Percentiles rank a stretch among this genome's conserved stretches.
Conservation (phyloP, 208 protist genomes). For the Leishmania amazonensis region DNA sequence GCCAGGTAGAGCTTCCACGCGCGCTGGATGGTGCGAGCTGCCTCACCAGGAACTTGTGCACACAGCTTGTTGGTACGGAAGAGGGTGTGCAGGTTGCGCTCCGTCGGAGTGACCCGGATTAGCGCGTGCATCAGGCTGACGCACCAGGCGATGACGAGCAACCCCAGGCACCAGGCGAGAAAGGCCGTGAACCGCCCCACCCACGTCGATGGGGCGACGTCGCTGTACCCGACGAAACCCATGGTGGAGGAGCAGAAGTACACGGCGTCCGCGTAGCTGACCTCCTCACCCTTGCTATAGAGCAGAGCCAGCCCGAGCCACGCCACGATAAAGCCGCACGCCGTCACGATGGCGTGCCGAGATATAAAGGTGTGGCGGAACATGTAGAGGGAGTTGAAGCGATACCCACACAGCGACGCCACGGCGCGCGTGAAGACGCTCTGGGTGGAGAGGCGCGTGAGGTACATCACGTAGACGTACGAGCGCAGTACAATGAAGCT, state of each 20-base stretch:
- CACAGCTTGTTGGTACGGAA: slow-evolving; percentile 71
- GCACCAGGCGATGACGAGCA: slow-evolving; percentile 47
- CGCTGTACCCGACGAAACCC: slow-evolving; percentile 57
- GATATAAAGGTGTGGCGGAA: slow-evolving; percentile 41
- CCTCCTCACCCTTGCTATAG: slow-evolving; percentile 51
- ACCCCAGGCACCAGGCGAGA: slow-evolving; percentile 44
- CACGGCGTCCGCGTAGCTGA: slow-evolving; percentile 43
- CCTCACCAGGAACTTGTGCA: slow-evolving; percentile 48
- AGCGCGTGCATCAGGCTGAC: slow-evolving; percentile 49
- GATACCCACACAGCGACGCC: slow-evolving; percentile 48
- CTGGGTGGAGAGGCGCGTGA: slow-evolving; percentile 36
- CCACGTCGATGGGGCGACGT: slow-evolving; percentile 46
- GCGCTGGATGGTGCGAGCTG: slow-evolving; percentile 67
- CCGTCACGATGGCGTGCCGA: slow-evolving; percentile 22
- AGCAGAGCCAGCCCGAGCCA: slow-evolving; percentile 48
- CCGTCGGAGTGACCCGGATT: slow-evolving; percentile 39
- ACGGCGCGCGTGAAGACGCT: slow-evolving; percentile 55
- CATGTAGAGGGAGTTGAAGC: slow-evolving; percentile 42
- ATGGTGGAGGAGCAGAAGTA: slow-evolving; percentile 66
- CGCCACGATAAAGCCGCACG: slow-evolving; percentile 28
- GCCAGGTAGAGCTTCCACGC: slow-evolving; percentile 61
- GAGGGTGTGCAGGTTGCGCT: slow-evolving; percentile 64
- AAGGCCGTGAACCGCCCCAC: slow-evolving; percentile 57
- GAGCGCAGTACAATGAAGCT: slow-evolving; percentile 62
- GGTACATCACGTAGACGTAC: slow-evolving; percentile 67